phyloP scores from a whole-genome alignment of 345 rosid species.

The Erucastrum elatum region DNA sequence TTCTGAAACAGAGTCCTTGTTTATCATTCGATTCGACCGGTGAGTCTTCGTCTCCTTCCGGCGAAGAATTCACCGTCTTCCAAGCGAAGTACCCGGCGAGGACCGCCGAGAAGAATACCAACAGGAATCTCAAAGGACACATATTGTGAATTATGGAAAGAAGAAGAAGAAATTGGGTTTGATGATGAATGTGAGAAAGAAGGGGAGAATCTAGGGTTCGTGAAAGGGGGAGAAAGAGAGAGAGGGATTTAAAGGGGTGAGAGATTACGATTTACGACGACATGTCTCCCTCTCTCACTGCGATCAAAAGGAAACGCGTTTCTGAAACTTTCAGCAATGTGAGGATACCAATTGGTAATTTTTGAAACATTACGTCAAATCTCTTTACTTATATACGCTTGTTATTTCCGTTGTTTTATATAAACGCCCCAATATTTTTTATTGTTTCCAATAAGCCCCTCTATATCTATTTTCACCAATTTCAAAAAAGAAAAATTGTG shows the following conservation, averaged over 20 bases:
- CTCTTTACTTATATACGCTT: background rate
- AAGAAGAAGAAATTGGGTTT: constrained; percentile 1
- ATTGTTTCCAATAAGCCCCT: background rate
- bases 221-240: constrained; percentile 6
- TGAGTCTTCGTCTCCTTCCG: constrained; percentile 56
- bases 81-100: constrained; percentile 86
- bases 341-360: background rate
- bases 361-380: background rate
- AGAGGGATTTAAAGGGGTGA: background rate
- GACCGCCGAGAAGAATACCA: constrained; percentile 85
- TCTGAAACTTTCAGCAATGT: constrained; percentile 26
- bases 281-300: constrained; percentile 30
- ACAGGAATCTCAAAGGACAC: constrained; percentile 85
- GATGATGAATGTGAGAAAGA: constrained; percentile 4
- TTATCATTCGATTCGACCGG: constrained; percentile 45
- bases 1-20: constrained; percentile 46
- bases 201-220: constrained; percentile 18
- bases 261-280: background rate
- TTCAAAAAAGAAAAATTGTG: too few relatives aligned
- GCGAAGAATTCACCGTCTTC: constrained; percentile 71
- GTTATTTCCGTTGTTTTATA: background rate
- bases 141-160: constrained; percentile 27
- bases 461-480: background rate
- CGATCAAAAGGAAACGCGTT: constrained; percentile 29
- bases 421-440: background rate